Evolutionary conservation across 2,329 filamentous ascomycete genomes (phyloP).

Genomic region (Alternaria arbusti): DNA sequence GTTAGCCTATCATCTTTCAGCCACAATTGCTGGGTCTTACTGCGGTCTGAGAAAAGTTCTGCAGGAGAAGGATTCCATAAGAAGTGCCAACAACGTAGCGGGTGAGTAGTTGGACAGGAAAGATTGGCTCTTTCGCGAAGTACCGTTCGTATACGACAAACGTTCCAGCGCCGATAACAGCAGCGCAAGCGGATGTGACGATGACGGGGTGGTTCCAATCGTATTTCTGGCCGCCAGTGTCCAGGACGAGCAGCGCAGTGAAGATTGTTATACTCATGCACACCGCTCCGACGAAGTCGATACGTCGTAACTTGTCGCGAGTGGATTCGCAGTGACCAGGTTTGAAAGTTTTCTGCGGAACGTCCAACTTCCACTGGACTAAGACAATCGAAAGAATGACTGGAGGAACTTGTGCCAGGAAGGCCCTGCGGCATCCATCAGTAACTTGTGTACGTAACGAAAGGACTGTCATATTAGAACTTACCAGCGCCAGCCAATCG

Average conservation of each 20-base stretch:
- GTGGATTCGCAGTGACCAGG: not conserved
- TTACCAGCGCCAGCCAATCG: not conserved
- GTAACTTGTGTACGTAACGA: not conserved
- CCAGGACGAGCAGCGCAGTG: not conserved
- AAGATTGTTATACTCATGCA: not conserved
- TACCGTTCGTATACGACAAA: not conserved
- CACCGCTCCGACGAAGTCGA: not conserved
- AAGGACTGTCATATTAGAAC: not conserved
- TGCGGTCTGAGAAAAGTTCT: not conserved
- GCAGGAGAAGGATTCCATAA: constrained; percentile 60
- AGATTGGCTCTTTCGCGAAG: not conserved
- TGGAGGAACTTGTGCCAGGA: not conserved
- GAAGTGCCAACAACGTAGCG: constrained; percentile 62
- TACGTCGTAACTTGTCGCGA: not conserved
- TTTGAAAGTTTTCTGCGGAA: not conserved
- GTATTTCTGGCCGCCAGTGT: not conserved
- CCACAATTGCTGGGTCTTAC: constrained; percentile 45
- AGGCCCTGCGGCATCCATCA: not conserved
- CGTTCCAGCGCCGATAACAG: not conserved
- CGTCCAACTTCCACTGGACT: not conserved
- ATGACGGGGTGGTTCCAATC: not conserved
- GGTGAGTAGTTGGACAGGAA: constrained; percentile 32
- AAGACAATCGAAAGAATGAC: not conserved
- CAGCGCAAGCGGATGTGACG: not conserved
- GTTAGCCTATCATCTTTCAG: constrained; percentile 57